Base-by-base conservation (phyloP, 129 eudicot genomes). In the Oenanthe sinensis region DNA sequence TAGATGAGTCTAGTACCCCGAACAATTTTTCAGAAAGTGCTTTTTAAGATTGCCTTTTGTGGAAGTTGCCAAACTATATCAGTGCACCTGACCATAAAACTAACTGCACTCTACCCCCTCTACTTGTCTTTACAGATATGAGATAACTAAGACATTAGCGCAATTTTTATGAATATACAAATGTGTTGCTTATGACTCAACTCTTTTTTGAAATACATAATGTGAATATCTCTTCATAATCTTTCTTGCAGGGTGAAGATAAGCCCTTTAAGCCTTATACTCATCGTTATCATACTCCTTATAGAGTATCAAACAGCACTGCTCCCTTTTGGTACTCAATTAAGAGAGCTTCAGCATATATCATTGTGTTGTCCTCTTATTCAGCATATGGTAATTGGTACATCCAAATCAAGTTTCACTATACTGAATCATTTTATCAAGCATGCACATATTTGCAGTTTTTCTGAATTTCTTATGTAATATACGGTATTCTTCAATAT, bases 341-440 rank as follows among this genome's bases (percentile, higher is more conserved):
- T 79, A 89, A 89, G 85, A 85, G 89, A 78, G 90, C 90, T 83
- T 87, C 93, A 13, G 89, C 93, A 24, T 89, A 89, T 82, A 86
- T 89, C 72, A 83, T 89, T 16, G 93, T 89, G 28, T 77, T 89
- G 81, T 87, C 90, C 52, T 86, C 93, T 15, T 89, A 89, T 39
- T 89, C 93, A 6, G 87, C 93, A 43, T 85, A 85, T 33, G 93
- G 90, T 89, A 70, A 49, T 48, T 20, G 11, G 22, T 48, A 24
- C 48, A 33, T 42, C 43, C 17, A 13, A 17, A 43, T 40, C 44
- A 62, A 77, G 20, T 77, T 77, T 62, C 74, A 62, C 43, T 24
- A 62, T 17, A n/a, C 47, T 26, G 55, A 44, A 73, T 74, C 77
- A 74, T 45, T 13, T 5, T 10, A 45, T 11, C 50, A 46, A 46